Base-by-base conservation (phyloP, 768 basidiomycete genomes). In the Tulasnella sp. region DNA sequence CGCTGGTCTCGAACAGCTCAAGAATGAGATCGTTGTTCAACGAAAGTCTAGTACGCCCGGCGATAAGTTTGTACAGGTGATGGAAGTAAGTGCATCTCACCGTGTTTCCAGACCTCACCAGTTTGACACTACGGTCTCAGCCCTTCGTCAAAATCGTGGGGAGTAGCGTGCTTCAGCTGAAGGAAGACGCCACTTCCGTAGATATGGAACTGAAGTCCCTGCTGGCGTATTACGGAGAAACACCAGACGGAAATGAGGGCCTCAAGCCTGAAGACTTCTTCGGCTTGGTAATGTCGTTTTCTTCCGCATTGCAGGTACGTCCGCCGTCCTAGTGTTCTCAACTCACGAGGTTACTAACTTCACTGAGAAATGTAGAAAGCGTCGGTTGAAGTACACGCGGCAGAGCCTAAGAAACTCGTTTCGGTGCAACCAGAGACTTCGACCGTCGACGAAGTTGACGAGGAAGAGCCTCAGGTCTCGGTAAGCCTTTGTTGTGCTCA, bases 231-330 rank as follows among this genome's bases (percentile, higher is more conserved):
- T 97, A 91, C 82, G 95, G 95, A 6, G 94, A 97, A 82, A 87
- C 87, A 75, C 88, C 90, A 1, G 88, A 90, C 73, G 85, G 88
- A 5, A 86, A 89, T 0, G 90, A 93, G 20, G 86, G 90, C 0
- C 87, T 88, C 3, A 94, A 91, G 81, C 89, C 92, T 0, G 96
- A 96, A 82, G 92, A 93, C 79, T 90, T 98, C 82, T 96, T 98
- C 81, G 88, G 87, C 0, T 84, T 91, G 76, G 87, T 95, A 70
- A 86, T 89, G n/a, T 88, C 90, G 0, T 95, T 95, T 84, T 92
- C 91, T 0, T 89, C 89, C 0, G 89, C 89, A 0, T 85, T 96
- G 26, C 90, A 91, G 88, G 92, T 91, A 79, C 74, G 85, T 81
- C 13, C 6, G 51, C 18, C 11, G 23, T 48, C 46, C 23, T 69